A percentile compares a stretch with the other conserved stretches of the same genome.
Evolutionary conservation across 2,329 filamentous ascomycete genomes (phyloP).

Genomic region (Sporothrix pseudoabietina): DNA sequence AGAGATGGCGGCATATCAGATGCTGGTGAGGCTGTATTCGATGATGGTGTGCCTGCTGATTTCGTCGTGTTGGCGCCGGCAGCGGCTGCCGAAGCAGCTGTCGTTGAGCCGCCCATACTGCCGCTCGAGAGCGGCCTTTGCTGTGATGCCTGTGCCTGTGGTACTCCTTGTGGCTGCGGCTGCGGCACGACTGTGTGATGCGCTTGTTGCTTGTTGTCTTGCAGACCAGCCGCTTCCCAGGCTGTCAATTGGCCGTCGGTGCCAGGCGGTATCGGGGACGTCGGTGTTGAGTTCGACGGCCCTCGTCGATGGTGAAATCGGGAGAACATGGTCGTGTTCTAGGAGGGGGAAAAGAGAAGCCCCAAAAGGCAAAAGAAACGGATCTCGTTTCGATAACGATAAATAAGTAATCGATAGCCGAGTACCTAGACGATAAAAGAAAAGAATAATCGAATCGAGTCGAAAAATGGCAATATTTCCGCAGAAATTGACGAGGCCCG

Average conservation of each 20-base stretch:
- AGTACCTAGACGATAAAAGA: neutral
- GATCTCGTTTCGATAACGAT: neutral
- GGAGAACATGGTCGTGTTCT: constrained; percentile 41
- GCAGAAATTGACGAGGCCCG: constrained; percentile 20
- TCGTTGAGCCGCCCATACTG: constrained; percentile 14
- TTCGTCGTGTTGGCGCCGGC: neutral
- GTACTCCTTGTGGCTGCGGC: neutral
- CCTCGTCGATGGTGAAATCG: constrained; percentile 63
- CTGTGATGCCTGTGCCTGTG: neutral
- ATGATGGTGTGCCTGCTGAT: neutral
- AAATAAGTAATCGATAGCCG: neutral
- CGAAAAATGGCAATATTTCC: constrained; percentile 6
- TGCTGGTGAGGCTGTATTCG: constrained; percentile 37
- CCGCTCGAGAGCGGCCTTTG: constrained; percentile 28
- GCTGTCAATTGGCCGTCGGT: constrained; percentile 47
- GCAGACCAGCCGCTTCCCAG: constrained; percentile 46
- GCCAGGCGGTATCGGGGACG: constrained; percentile 49
- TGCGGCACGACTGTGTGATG: constrained; percentile 9
- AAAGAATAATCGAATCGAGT: neutral
- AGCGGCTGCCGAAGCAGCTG: neutral
- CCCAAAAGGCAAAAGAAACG: neutral
- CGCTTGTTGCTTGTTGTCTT: constrained; percentile 45
- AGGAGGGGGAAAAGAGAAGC: neutral
- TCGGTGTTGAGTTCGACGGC: constrained; percentile 57
- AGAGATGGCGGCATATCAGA: constrained; percentile 51